A percentile compares a stretch with the other conserved stretches of the same genome.
Conservation (phyloP, 2,329 filamentous ascomycete genomes). For the Ascochyta rabiei region DNA sequence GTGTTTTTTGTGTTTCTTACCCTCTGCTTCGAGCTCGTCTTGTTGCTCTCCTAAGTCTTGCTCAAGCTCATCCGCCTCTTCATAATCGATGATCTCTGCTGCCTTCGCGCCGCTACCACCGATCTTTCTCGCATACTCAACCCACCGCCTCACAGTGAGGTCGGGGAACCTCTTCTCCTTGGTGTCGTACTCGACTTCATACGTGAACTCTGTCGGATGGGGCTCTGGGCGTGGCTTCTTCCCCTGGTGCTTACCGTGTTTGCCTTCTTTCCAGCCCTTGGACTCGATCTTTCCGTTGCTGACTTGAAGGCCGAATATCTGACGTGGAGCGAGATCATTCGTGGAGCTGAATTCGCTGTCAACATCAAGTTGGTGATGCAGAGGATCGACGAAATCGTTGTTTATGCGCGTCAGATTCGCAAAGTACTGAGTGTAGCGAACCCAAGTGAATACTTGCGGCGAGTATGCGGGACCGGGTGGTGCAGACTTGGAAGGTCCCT, state of each 20-base stretch:
- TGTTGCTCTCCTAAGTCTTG: constrained; percentile 33
- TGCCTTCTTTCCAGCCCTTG: constrained; percentile 67
- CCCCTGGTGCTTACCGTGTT: constrained; percentile 65
- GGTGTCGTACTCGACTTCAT: constrained; percentile 86
- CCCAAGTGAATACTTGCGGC: constrained; percentile 77
- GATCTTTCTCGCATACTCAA: constrained; percentile 81
- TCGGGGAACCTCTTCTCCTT: constrained; percentile 80
- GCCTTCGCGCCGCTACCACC: constrained; percentile 56
- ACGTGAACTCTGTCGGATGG: constrained; percentile 69
- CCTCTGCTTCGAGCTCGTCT: constrained; percentile 24
- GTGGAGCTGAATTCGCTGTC: constrained; percentile 1
- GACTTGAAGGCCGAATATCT: constrained; percentile 36
- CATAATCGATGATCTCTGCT: constrained; percentile 15
- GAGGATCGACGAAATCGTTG: constrained; percentile 62
- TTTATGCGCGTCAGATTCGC: constrained; percentile 93
- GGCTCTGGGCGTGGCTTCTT: constrained; percentile 57
- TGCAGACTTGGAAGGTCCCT: constrained; percentile 72
- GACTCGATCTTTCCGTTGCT: constrained; percentile 35
- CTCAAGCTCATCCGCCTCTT: constrained; percentile 32
- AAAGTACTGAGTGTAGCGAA: constrained; percentile 87
- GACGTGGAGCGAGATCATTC: constrained; percentile 18
- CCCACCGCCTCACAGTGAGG: constrained; percentile 80
- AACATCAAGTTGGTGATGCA: not conserved
- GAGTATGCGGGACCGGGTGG: constrained; percentile 90
- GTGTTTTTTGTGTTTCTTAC: constrained; percentile 56